Conservation (phyloP, 352 stramenopile genomes). For the Pythium utonaiense region DNA sequence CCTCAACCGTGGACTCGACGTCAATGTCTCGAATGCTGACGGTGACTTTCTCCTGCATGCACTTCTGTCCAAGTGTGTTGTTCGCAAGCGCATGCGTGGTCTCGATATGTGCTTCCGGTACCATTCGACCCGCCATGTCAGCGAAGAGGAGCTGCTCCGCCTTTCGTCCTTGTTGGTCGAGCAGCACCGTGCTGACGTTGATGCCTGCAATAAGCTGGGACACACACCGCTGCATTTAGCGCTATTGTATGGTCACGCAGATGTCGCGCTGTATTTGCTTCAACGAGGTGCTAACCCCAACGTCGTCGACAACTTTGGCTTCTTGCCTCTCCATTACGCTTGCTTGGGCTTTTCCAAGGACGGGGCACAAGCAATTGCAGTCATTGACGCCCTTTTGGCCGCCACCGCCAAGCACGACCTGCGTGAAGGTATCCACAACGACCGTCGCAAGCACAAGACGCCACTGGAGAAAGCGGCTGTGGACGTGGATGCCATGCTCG, state of each 20-base stretch:
- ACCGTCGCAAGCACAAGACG: slow-evolving; percentile 60
- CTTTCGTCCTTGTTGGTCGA: slow-evolving; percentile 36
- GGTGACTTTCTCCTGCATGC: slow-evolving; percentile 67
- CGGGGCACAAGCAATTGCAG: slow-evolving; percentile 24
- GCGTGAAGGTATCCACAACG: slow-evolving; percentile 29
- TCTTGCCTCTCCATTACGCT: slow-evolving; percentile 64
- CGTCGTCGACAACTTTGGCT: slow-evolving; percentile 44
- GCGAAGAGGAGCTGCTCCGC: slow-evolving; percentile 13
- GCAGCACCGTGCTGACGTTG: slow-evolving; percentile 33
- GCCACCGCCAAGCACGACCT: slow-evolving; percentile 26
- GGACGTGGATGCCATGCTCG: slow-evolving; percentile 55
- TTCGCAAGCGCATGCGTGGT: slow-evolving; percentile 51
- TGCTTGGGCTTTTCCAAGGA: slow-evolving; percentile 51
- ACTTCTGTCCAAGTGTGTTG: slow-evolving; percentile 43
- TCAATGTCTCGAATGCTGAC: slow-evolving; percentile 54
- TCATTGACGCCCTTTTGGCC: slow-evolving; percentile 35
- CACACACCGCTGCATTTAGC: slow-evolving; percentile 68
- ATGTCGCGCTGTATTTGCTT: slow-evolving; percentile 40
- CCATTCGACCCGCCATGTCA: slow-evolving; percentile 30
- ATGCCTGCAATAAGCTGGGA: slow-evolving; percentile 56
- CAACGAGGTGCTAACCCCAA: slow-evolving; percentile 54
- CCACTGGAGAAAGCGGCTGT: slow-evolving; percentile 41
- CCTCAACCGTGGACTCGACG: slow-evolving; percentile 29
- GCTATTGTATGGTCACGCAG: slow-evolving; percentile 54
- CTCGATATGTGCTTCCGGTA: slow-evolving; percentile 60